Evolutionary conservation across 208 protist species (phyloP).

Genomic region (Crithidia bombi): DNA sequence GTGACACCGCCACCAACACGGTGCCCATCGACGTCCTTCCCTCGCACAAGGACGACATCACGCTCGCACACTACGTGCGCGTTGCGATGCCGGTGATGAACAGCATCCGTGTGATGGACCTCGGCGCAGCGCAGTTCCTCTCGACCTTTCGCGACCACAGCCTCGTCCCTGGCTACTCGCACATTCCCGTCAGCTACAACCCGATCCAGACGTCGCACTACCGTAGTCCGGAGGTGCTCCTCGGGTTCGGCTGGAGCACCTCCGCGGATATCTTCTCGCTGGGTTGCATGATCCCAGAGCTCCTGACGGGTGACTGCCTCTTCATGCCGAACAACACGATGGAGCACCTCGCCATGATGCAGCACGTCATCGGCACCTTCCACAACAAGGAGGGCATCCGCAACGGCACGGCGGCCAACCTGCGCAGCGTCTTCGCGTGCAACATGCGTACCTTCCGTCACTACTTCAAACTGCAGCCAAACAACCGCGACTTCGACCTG

Average conservation of each 20-base stretch:
- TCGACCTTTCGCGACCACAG: conserved; percentile 44
- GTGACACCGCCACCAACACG: conserved; percentile 19
- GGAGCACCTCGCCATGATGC: conserved; percentile 83
- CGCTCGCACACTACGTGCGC: conserved; percentile 37
- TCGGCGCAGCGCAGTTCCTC: conserved; percentile 69
- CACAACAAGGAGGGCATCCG: conserved; percentile 27
- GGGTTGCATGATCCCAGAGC: conserved; percentile 84
- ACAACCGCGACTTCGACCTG: conserved; percentile 46
- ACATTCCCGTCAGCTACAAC: conserved; percentile 59
- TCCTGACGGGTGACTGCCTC: conserved; percentile 74
- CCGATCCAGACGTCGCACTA: conserved; percentile 86
- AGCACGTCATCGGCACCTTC: conserved; percentile 79
- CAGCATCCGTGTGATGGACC: conserved; percentile 76
- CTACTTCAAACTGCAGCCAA: conserved; percentile 55
- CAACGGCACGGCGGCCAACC: conserved; percentile 20
- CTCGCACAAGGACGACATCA: conserved; percentile 26
- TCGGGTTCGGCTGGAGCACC: conserved; percentile 69
- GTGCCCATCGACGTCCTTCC: conserved; percentile 27
- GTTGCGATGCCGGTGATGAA: conserved; percentile 63
- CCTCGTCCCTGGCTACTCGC: conserved; percentile 43
- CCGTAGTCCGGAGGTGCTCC: conserved; percentile 78
- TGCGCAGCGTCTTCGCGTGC: conserved; percentile 47
- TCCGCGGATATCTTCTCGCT: conserved; percentile 82
- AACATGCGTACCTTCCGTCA: conserved; percentile 58
- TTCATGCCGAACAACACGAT: conserved; percentile 78